Conservation (phyloP, 495 filamentous ascomycete genomes). For the Hypoxylon fragiforme region DNA sequence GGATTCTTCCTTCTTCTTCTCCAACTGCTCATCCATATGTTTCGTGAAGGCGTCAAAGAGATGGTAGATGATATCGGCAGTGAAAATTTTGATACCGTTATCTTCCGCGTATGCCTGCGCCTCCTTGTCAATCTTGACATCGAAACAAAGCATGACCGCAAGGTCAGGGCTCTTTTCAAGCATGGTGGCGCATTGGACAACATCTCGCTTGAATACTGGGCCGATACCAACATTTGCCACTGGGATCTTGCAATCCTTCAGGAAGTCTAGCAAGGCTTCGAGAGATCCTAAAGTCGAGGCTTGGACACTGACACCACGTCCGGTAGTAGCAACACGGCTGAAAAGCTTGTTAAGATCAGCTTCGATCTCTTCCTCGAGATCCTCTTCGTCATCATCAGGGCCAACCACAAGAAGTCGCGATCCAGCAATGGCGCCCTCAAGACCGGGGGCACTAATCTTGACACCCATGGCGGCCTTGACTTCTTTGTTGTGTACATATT, state of each 20-base stretch:
- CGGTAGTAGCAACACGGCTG: constrained; percentile 83
- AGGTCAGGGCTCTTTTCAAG: constrained; percentile 94
- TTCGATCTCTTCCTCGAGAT: constrained; percentile 95
- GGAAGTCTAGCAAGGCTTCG: constrained; percentile 95
- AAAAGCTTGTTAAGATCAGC: constrained; percentile 90
- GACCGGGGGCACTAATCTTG: constrained; percentile 95
- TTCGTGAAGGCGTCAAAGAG: constrained; percentile 95
- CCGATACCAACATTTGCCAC: constrained; percentile 97
- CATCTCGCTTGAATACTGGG: constrained; percentile 97
- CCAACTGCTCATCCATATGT: constrained; percentile 82
- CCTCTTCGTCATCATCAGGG: constrained; percentile 92
- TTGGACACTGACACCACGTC: constrained; percentile 94
- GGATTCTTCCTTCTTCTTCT: constrained; percentile 92
- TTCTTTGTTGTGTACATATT: constrained; percentile 98
- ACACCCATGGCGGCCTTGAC: constrained; percentile 98
- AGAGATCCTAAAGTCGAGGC: constrained; percentile 97
- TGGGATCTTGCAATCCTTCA: constrained; percentile 91
- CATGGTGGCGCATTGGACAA: constrained; percentile 96
- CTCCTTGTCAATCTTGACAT: constrained; percentile 99
- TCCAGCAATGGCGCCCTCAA: constrained; percentile 95
- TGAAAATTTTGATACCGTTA: constrained; percentile 96
- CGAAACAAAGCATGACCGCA: constrained; percentile 99
- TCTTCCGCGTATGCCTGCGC: constrained; percentile 89
- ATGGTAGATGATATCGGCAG: constrained; percentile 98
- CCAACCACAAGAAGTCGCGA: constrained; percentile 93